phyloP scores from a whole-genome alignment of 768 basidiomycete genomes.

The Kwoniella dendrophila region DNA sequence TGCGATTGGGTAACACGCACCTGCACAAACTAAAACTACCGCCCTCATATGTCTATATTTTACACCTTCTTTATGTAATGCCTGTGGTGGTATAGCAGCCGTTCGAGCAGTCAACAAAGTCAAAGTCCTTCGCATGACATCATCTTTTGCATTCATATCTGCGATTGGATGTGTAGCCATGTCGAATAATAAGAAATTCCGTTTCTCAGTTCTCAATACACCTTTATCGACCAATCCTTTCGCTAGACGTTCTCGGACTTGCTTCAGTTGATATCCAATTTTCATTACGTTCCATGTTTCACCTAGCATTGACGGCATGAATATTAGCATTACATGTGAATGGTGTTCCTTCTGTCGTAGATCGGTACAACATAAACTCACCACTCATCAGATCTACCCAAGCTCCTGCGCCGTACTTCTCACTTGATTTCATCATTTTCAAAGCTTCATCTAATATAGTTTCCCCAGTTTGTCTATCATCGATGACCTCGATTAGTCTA shows the following conservation, averaged over 20 bases:
- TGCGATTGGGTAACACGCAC: conserved; percentile 25
- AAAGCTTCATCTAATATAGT: conserved; percentile 94
- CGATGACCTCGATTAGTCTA: conserved; percentile 84
- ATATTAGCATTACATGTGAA: background rate
- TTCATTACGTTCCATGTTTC: conserved; percentile 99
- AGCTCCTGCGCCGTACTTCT: conserved; percentile 78
- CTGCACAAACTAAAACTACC: conserved; percentile 80
- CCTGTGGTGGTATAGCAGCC: conserved; percentile 71
- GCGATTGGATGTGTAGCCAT: conserved; percentile 99
- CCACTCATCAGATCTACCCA: conserved; percentile 97
- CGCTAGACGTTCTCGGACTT: conserved; percentile 94
- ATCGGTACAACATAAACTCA: conserved; percentile 58
- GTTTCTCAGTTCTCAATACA: conserved; percentile 96
- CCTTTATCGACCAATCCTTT: conserved; percentile 98
- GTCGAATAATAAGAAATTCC: conserved; percentile 97
- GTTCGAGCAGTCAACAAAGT: conserved; percentile 80
- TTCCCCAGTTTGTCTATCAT: conserved; percentile 90
- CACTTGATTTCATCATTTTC: conserved; percentile 84
- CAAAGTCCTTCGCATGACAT: conserved; percentile 73
- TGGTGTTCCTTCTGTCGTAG: background rate
- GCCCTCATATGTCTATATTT: conserved; percentile 79
- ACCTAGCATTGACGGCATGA: conserved; percentile 60
- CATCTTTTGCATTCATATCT: conserved; percentile 85
- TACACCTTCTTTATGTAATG: conserved; percentile 72
- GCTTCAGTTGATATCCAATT: conserved; percentile 97